A percentile compares a stretch with the other conserved stretches of the same genome.
Conservation (phyloP, 2,329 filamentous ascomycete species). For the Colletotrichum lindemuthianum region DNA sequence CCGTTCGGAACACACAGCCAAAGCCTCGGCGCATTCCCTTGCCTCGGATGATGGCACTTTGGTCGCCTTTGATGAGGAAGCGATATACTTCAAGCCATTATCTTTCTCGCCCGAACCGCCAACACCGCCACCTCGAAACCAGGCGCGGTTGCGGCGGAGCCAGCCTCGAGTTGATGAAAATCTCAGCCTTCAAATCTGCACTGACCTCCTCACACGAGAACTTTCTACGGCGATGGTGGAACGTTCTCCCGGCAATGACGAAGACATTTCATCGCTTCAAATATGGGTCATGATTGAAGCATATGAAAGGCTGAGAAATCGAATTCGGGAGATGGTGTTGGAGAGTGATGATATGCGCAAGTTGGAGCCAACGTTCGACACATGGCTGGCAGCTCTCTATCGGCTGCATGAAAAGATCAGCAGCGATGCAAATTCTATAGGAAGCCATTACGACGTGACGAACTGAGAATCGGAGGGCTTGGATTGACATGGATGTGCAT, state of each 20-base stretch:
- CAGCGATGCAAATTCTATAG: constrained; percentile 40
- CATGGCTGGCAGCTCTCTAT: constrained; percentile 62
- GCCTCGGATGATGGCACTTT: constrained; percentile 57
- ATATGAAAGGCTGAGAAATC: constrained; percentile 63
- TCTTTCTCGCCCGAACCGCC: constrained; percentile 50
- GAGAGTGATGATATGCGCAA: constrained; percentile 42
- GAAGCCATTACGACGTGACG: constrained; percentile 41
- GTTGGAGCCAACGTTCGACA: constrained; percentile 57
- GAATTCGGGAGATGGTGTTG: constrained; percentile 47
- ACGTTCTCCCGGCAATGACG: constrained; percentile 38
- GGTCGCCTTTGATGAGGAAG: constrained; percentile 58
- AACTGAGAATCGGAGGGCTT: constrained; percentile 23
- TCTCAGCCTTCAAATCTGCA: constrained; percentile 59
- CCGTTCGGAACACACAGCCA: too few relatives aligned
- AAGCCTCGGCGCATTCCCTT: constrained; percentile 43
- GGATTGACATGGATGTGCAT: background rate
- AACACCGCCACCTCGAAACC: constrained; percentile 41
- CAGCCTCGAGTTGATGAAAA: constrained; percentile 41
- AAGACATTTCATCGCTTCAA: constrained; percentile 58
- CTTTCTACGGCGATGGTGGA: constrained; percentile 54
- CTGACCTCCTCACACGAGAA: constrained; percentile 61
- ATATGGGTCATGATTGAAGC: constrained; percentile 68
- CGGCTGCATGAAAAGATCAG: constrained; percentile 55
- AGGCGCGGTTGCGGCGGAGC: constrained; percentile 21
- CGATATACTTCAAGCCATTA: constrained; percentile 57